phyloP scores from a whole-genome alignment of 768 basidiomycete species.

The Pleurotus salmoneostramineus region DNA sequence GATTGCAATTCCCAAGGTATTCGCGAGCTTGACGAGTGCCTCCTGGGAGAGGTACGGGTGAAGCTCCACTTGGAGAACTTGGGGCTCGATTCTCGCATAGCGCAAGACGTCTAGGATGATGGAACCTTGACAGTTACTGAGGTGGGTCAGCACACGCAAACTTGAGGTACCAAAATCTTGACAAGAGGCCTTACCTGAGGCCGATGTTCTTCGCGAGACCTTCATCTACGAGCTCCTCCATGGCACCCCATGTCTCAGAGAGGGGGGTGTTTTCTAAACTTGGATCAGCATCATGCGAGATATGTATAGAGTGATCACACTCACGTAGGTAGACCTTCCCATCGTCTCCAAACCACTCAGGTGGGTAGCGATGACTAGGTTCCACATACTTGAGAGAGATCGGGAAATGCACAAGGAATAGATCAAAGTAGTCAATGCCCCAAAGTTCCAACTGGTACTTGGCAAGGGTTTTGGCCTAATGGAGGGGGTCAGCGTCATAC shows the following conservation, averaged over 20 bases:
- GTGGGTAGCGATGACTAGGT: conserved; percentile 85
- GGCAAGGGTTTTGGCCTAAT: conserved; percentile 48
- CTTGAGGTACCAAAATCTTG: too few species aligned
- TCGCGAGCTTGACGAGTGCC: conserved; percentile 51
- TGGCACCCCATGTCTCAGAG: conserved; percentile 78
- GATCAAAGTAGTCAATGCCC: conserved; percentile 83
- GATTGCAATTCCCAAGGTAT: conserved; percentile 52
- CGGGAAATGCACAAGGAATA: conserved; percentile 85
- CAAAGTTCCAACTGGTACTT: conserved; percentile 72
- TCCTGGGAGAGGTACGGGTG: conserved; percentile 71
- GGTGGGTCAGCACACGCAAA: neutral
- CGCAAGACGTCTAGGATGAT: conserved; percentile 73
- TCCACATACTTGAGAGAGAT: conserved; percentile 75
- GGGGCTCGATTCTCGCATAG: conserved; percentile 73
- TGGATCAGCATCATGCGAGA: neutral
- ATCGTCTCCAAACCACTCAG: conserved; percentile 8
- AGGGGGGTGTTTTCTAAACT: conserved; percentile 56
- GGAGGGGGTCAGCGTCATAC: conserved; percentile 3
- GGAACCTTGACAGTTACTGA: conserved; percentile 71
- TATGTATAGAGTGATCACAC: conserved; percentile 9
- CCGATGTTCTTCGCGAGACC: conserved; percentile 78
- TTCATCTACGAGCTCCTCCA: conserved; percentile 76
- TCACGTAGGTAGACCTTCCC: conserved; percentile 36
- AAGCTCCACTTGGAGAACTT: conserved; percentile 64
- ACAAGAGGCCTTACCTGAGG: conserved; percentile 42